phyloP scores from a whole-genome alignment of 2,329 filamentous ascomycete species.

The Penicillium corylophilum region DNA sequence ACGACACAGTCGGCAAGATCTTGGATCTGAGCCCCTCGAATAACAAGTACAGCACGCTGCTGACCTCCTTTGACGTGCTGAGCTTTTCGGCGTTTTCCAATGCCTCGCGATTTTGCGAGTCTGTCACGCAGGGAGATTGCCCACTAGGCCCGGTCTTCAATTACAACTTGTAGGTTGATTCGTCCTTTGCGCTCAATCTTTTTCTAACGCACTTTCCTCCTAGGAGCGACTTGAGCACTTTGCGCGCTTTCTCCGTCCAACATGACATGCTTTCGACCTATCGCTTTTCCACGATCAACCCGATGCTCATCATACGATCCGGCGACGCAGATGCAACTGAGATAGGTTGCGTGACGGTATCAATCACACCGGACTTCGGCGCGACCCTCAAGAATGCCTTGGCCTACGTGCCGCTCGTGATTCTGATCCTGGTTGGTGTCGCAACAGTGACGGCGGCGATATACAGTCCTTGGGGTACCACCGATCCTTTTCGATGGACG shows the following conservation, averaged over 20 bases:
- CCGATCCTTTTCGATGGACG: slow-evolving; percentile 91
- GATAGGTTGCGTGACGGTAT: slow-evolving; percentile 78
- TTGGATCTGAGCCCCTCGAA: slow-evolving; percentile 58
- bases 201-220: slow-evolving; percentile 2
- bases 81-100: slow-evolving; percentile 69
- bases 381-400: slow-evolving; percentile 65
- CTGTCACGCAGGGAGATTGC: slow-evolving; percentile 61
- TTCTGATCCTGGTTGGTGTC: slow-evolving; percentile 75
- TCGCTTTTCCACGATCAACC: slow-evolving; percentile 76
- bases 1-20: slow-evolving; percentile 73
- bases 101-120: slow-evolving; percentile 65
- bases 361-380: slow-evolving; percentile 80
- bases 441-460: slow-evolving; percentile 83
- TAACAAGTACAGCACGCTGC: slow-evolving; percentile 70
- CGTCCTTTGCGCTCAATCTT: slow-evolving; percentile 1
- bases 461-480: slow-evolving; percentile 90
- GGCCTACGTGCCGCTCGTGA: slow-evolving; percentile 71
- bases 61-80: slow-evolving; percentile 69
- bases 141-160: slow-evolving; percentile 74
- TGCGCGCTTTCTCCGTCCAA: slow-evolving; percentile 72
- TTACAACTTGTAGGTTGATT: slow-evolving; percentile 48
- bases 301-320: slow-evolving; percentile 71
- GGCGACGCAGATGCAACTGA: slow-evolving; percentile 64
- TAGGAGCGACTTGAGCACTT: slow-evolving; percentile 47
- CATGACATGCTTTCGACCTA: slow-evolving; percentile 80